Evolutionary conservation across 768 basidiomycete genomes (phyloP).

Genomic region (Rubroboletus pulcherrimus): DNA sequence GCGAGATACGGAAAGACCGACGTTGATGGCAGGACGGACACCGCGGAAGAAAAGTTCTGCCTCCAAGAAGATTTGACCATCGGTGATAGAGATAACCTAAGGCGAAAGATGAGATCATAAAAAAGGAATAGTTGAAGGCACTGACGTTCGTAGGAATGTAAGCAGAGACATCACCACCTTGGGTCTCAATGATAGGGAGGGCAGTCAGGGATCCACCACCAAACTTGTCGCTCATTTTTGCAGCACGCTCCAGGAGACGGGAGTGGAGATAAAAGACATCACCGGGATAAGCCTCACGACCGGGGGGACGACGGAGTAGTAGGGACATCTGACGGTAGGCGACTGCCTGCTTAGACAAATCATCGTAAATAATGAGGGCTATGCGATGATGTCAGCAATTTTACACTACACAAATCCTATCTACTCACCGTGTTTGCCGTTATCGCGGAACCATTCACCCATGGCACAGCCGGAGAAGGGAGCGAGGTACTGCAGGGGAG

Average conservation of each 20-base stretch:
- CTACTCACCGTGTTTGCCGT: slow-evolving; percentile 91
- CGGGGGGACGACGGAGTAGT: slow-evolving; percentile 98
- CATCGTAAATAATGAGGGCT: slow-evolving; percentile 99
- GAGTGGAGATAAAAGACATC: slow-evolving; percentile 99
- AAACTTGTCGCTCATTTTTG: slow-evolving; percentile 99
- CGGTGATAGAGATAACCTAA: slow-evolving; percentile 99
- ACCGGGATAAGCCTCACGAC: slow-evolving; percentile 99
- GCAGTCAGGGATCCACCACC: slow-evolving; percentile 99
- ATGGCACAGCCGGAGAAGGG: slow-evolving; percentile 99
- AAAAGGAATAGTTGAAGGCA: neutral
- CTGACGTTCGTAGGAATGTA: slow-evolving; percentile 93
- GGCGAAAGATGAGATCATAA: slow-evolving; percentile 1
- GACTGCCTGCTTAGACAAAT: slow-evolving; percentile 99
- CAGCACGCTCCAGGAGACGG: slow-evolving; percentile 98
- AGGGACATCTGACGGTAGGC: slow-evolving; percentile 99
- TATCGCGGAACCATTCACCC: slow-evolving; percentile 99
- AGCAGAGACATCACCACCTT: slow-evolving; percentile 99
- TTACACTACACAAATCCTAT: neutral
- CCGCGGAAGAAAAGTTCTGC: slow-evolving; percentile 99
- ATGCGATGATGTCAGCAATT: slow-evolving; percentile 12
- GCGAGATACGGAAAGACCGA: slow-evolving; percentile 99
- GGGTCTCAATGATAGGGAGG: slow-evolving; percentile 99
- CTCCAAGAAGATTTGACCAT: slow-evolving; percentile 99
- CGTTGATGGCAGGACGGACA: slow-evolving; percentile 99
- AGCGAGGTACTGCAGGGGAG: slow-evolving; percentile 98